Evolutionary conservation across 73 alveolate species (phyloP).

Genomic region (Symbiodinium pilosum): DNA sequence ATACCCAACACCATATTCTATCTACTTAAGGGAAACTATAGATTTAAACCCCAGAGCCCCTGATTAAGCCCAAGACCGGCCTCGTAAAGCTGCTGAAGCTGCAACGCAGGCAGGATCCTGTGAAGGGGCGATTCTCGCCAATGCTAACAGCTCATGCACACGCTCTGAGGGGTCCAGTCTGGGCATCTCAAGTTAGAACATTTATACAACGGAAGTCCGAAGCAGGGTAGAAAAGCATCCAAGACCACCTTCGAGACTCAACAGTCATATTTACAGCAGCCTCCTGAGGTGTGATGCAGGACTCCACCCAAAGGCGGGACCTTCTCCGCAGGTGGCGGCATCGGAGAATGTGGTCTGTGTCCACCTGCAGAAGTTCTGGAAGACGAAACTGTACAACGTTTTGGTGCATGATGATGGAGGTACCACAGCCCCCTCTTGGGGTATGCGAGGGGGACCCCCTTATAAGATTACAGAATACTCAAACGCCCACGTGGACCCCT

Average conservation of each 20-base stretch:
- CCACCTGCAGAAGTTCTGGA: slow-evolving; percentile 2
- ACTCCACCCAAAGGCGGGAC: background rate
- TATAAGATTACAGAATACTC: background rate
- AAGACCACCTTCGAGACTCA: too few species aligned
- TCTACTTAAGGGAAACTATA: too few species aligned
- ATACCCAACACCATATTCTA: too few species aligned
- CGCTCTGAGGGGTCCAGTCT: too few species aligned
- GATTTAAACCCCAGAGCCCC: too few species aligned
- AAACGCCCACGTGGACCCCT: background rate
- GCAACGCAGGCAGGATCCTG: slow-evolving; percentile 74
- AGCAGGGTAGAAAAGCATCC: background rate
- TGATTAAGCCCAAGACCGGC: too few species aligned
- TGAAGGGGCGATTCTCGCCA: background rate
- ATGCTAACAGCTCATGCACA: too few species aligned
- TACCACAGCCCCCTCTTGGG: background rate
- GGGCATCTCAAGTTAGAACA: too few species aligned
- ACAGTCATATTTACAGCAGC: too few species aligned
- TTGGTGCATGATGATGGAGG: background rate
- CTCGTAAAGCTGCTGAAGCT: slow-evolving; percentile 47
- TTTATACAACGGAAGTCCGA: too few species aligned
- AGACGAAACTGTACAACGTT: background rate
- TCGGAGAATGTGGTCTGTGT: slow-evolving; percentile 63
- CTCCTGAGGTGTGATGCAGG: too few species aligned
- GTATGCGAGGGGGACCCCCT: background rate
- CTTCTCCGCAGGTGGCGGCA: slow-evolving; percentile 56